Evolutionary conservation across 257 asterid species (phyloP).

Genomic region (Petrea volubilis): DNA sequence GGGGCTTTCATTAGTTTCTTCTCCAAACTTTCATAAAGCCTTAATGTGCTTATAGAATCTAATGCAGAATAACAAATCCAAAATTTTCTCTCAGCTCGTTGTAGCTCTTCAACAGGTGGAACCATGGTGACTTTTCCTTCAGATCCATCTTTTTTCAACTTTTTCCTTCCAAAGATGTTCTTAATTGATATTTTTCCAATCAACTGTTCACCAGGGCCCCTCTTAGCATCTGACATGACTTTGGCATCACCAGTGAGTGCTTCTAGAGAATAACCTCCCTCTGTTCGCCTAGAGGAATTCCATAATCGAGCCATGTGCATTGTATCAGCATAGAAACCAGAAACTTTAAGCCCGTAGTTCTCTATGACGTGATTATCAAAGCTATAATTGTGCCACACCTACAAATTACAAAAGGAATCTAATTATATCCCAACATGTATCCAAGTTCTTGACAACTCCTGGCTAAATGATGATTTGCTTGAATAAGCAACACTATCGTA

Average conservation of each 20-base stretch:
- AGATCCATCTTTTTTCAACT: constrained; percentile 82
- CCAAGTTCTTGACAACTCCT: background rate
- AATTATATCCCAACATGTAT: background rate
- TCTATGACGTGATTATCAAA: constrained; percentile 88
- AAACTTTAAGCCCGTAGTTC: constrained; percentile 75
- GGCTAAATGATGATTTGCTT: background rate
- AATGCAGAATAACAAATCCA: constrained; percentile 95
- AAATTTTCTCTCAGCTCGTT: constrained; percentile 61
- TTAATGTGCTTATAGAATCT: constrained; percentile 88
- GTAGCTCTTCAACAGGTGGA: constrained; percentile 91
- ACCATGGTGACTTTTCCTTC: constrained; percentile 74
- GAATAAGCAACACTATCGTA: background rate
- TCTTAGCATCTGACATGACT: constrained; percentile 75
- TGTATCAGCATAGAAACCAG: constrained; percentile 94
- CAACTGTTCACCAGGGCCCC: constrained; percentile 57
- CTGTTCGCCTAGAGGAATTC: constrained; percentile 80
- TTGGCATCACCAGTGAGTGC: constrained; percentile 72
- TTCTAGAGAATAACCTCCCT: constrained; percentile 95
- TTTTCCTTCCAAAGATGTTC: constrained; percentile 74
- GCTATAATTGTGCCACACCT: constrained; percentile 99
- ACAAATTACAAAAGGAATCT: constrained; percentile 30
- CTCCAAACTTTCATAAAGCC: constrained; percentile 84
- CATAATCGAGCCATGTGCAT: constrained; percentile 99
- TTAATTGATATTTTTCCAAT: constrained; percentile 95
- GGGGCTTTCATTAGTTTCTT: constrained; percentile 52